Base-by-base conservation (phyloP, 2,329 filamentous ascomycete genomes). In the Westerdykella sp. region DNA sequence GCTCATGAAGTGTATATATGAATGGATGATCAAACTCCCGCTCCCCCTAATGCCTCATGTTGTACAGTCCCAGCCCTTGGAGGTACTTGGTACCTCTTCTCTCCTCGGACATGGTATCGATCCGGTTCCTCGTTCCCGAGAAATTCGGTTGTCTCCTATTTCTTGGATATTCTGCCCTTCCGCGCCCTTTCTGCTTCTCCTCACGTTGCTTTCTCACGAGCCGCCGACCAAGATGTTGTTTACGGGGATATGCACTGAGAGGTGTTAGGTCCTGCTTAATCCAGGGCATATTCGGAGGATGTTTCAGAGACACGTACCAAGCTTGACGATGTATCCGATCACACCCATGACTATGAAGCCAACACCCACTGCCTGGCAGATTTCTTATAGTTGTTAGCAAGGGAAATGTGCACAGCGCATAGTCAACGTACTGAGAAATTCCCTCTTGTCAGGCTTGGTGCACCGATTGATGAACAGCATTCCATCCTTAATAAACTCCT, bases 301-400 rank as follows among this genome's bases (percentile, higher is more conserved):
- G 23, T 55, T 35, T 14, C 14, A 35, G 18, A 3, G 3, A 14
- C 64, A 42, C 56, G 65, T 67, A 68, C 32, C 32, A 42, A 76
- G 70, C 63, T 76, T 76, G 55, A 75, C 72, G 37, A 75, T 56
- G 58, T 74, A 75, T 51, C 73, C 73, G 46, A 76, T 73, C 43
- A 72, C 70, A 37, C 73, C 73, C 73, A 76, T 76, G 39, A 75
- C 69, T 34, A 76, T 50, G 63, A 76, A 76, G 46, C 73, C 73
- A 44, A 75, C 69, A 50, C 72, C 73, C 39, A 76, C 73, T 44
- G 73, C 73, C 54, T 73, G 72, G 37, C 67, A 73, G 57, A 75
- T 75, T 59, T 73, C 68, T 45, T 68, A 51, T 23, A 9, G 21
- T 9, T 21, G 34, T 49, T 42, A 44, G 41, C 5, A 14, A 6